Evolutionary conservation across 805 yeast species (phyloP), one percentile per base, ranked within the genome.

Genomic region (Nakazawaea populi): DNA sequence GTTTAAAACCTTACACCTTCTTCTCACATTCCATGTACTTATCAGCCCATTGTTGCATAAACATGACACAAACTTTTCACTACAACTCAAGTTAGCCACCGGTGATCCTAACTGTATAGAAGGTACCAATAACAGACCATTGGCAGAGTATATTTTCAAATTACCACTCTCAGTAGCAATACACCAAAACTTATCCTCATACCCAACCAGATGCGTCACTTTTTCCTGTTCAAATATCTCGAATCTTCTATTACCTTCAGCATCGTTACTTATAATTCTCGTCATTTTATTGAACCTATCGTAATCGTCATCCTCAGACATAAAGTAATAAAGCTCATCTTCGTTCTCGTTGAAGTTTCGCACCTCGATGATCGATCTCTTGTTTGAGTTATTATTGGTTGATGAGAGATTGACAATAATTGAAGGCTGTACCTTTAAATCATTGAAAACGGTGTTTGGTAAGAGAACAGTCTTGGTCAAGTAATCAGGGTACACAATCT

Each of bases 141-240:
- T 62, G 0, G 76, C 69, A 1, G 76, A 63, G 6, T 75, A 57
- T 0, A 80, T 55, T 53, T 76, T 73, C 11, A 84, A 56, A 0
- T 79, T 64, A 0, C 90, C 90, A 32, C 75, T 70, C 44, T 82
- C 83, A 0, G 88, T 80, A 0, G 84, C 72, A 27, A 82, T 60
- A 9, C 76, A 76, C 71, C 83, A 77, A 57, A 69, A 81, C 12
- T 60, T 57, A 8, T 71, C 67, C 28, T 58, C 57, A 3, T 65
- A 60, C 37, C 63, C 65, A 29, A 74, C 49, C n/a, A 73, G 76
- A 45, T 80, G 76, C 37, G 78, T 75, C 36, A 76, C 75, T 48
- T 71, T 73, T 42, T 67, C 78, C 4, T 82, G 72, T 40, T 73
- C 75, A 52, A 72, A 77, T 24, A 66, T 60, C 51, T 77, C 78